These are phyloP conservation scores for Vaccinium myrtillus DNA, from an alignment of 148 eudicot genomes.

Conservation along the genomic window DNA sequence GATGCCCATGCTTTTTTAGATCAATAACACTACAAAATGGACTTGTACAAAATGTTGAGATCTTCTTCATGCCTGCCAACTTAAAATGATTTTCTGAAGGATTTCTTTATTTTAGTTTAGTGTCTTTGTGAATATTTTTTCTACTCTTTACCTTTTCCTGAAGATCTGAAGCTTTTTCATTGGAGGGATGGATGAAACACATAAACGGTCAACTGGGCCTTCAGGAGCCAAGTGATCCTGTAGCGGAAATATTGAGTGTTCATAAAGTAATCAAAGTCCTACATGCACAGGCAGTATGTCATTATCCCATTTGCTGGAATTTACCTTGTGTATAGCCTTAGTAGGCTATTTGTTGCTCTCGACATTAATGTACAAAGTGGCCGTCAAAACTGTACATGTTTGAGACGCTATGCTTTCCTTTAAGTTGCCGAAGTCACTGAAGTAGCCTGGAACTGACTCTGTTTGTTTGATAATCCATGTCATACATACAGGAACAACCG, in stretches of 20 bases:
- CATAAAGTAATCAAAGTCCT: not conserved
- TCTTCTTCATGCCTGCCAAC: slow-evolving; percentile 3
- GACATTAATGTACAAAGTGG: not conserved
- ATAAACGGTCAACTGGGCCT: not conserved
- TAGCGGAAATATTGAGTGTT: not conserved
- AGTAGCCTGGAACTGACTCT: not conserved
- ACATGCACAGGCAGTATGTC: not conserved
- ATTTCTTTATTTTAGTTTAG: not conserved
- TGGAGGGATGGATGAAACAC: not conserved
- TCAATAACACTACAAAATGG: not conserved
- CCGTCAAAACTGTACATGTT: not conserved
- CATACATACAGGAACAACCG: not conserved
- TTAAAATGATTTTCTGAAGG: not conserved
- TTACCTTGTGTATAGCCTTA: not conserved
- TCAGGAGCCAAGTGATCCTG: not conserved
- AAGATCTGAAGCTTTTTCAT: not conserved
- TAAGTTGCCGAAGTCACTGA: not conserved
- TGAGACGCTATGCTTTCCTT: not conserved
- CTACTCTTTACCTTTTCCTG: not conserved
- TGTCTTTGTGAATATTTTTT: not conserved
- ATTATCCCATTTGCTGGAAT: not conserved
- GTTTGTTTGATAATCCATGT: not conserved
- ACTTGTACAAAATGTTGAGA: not conserved
- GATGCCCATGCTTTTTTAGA: not conserved
- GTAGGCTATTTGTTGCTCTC: not conserved